A percentile compares a stretch with the other conserved stretches of the same genome.
Conservation (phyloP, 1,139 yeast genomes). For the Hansenula lynferdii region DNA sequence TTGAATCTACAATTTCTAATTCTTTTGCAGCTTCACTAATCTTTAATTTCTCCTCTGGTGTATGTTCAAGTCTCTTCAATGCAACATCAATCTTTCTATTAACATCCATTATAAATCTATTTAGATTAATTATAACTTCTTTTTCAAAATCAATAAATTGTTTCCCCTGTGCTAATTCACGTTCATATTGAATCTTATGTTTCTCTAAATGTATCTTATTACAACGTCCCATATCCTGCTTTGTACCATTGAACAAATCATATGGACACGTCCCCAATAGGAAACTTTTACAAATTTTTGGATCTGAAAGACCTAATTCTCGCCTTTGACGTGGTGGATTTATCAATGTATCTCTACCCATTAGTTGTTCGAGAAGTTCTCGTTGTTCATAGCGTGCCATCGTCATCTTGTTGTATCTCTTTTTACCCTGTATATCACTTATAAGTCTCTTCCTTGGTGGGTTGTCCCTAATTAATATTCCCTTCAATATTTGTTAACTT, state of each 20-base stretch:
- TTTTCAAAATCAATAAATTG: slow-evolving; percentile 64
- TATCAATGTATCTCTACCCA: slow-evolving; percentile 63
- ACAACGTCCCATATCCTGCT: slow-evolving; percentile 80
- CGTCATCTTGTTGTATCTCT: neutral
- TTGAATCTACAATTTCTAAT: slow-evolving; percentile 61
- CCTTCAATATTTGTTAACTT: no score
- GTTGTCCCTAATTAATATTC: no score
- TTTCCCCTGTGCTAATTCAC: slow-evolving; percentile 51
- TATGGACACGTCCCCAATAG: slow-evolving; percentile 88
- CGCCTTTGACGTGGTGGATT: slow-evolving; percentile 19
- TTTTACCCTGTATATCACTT: neutral
- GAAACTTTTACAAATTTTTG: slow-evolving; percentile 73
- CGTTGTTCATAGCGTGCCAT: slow-evolving; percentile 71
- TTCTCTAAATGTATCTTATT: slow-evolving; percentile 75
- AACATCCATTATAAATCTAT: slow-evolving; percentile 55
- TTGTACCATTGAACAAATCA: slow-evolving; percentile 78
- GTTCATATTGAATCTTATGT: slow-evolving; percentile 65
- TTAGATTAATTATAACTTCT: slow-evolving; percentile 45
- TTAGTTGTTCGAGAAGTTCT: slow-evolving; percentile 69
- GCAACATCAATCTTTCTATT: slow-evolving; percentile 64
- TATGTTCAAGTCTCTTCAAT: slow-evolving; percentile 63
- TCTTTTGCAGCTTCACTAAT: slow-evolving; percentile 61
- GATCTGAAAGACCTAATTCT: slow-evolving; percentile 45
- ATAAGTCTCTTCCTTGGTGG: no score
- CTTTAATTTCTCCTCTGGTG: slow-evolving; percentile 70